phyloP scores from a whole-genome alignment of 305 asterid genomes.

The Andrographis paniculata region DNA sequence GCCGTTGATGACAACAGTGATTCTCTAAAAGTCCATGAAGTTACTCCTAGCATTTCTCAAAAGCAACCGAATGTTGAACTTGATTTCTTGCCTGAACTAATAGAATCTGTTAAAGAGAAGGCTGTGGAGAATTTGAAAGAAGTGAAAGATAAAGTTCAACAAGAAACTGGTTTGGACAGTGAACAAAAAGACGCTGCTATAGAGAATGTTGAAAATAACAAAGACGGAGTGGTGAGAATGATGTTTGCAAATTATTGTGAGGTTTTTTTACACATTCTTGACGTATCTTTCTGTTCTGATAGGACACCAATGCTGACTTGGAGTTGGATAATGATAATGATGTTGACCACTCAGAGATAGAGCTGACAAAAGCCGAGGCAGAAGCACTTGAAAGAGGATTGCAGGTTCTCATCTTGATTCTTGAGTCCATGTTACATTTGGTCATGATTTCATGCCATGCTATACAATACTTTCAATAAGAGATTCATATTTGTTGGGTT shows the following conservation, averaged over 20 bases:
- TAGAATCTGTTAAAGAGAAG: conserved; percentile 55
- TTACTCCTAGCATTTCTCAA: conserved; percentile 17
- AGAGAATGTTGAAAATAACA: conserved; percentile 38
- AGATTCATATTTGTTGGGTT: neutral
- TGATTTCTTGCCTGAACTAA: conserved; percentile 55
- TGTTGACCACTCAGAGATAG: conserved; percentile 58
- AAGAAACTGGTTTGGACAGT: conserved; percentile 24
- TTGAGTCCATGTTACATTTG: conserved; percentile 7
- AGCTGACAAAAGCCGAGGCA: conserved; percentile 84
- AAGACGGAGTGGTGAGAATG: conserved; percentile 51
- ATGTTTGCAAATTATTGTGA: conserved; percentile 3
- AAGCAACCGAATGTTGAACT: conserved; percentile 31
- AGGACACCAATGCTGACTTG: conserved; percentile 59
- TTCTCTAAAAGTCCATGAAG: conserved; percentile 25
- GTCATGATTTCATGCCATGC: neutral
- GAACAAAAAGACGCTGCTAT: conserved; percentile 26
- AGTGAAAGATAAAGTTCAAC: conserved; percentile 43
- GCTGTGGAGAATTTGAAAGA: conserved; percentile 46
- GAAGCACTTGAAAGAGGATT: conserved; percentile 90
- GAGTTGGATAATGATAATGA: conserved; percentile 71
- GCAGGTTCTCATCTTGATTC: conserved; percentile 49
- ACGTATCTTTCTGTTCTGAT: conserved; percentile 13
- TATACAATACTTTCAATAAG: neutral
- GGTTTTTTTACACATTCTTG: conserved; percentile 3
- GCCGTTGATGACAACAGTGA: conserved; percentile 24